Percentiles rank a stretch among this genome's conserved stretches.
Conservation (phyloP, 306 rosid genomes). For the Prunus salicina region DNA sequence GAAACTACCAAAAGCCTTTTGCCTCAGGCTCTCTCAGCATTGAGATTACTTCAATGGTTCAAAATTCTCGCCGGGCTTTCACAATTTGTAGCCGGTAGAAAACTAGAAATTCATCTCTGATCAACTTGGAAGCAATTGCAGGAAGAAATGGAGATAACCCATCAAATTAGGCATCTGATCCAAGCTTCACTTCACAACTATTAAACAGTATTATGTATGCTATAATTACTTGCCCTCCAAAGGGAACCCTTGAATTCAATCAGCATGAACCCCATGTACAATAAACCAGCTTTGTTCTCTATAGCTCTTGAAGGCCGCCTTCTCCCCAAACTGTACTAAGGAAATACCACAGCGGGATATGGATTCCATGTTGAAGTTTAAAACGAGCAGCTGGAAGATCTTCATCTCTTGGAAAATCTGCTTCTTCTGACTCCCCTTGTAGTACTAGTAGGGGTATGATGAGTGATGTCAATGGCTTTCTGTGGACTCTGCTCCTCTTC, state of each 20-base stretch:
- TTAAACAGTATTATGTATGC: conserved; percentile 4
- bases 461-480: conserved; percentile 36
- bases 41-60: background rate
- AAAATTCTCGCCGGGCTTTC: conserved; percentile 17
- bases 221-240: conserved; percentile 11
- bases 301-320: conserved; percentile 9
- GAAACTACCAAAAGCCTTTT: background rate
- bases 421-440: conserved; percentile 50
- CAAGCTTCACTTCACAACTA: conserved; percentile 34
- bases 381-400: conserved; percentile 6
- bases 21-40: background rate
- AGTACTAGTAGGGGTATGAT: conserved; percentile 25
- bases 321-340: conserved; percentile 9
- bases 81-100: conserved; percentile 10
- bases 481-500: conserved; percentile 53
- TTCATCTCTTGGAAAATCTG: conserved; percentile 58
- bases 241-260: conserved; percentile 26
- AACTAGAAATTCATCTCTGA: conserved; percentile 9
- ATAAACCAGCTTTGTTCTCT: background rate
- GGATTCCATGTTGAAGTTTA: conserved; percentile 4
- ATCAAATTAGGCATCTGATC: conserved; percentile 29
- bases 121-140: conserved; percentile 8
- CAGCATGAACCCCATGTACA: conserved; percentile 18
- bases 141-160: conserved; percentile 13
- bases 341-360: background rate